Evolutionary conservation across 1,139 yeast species (phyloP), one percentile per base, ranked within the genome.

Genomic region (Yamadazyma diddensiae): DNA sequence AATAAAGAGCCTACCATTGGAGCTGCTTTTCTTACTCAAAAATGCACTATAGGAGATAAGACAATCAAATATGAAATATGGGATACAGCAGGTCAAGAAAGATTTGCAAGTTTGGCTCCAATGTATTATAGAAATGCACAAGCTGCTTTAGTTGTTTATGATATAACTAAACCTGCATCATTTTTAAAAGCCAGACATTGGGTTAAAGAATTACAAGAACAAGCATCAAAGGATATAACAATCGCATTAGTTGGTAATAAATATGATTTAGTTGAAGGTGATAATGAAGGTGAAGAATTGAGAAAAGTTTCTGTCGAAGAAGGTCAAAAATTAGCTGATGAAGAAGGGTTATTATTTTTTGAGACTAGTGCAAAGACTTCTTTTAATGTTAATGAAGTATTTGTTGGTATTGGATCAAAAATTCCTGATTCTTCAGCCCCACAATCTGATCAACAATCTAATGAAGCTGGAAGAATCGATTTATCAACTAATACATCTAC

Each of bases 51-150:
- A 49, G 94, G 94, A 24, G 88, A 85, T 43, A 78, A 85, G 46
- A 85, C 94, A 11, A 88, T 92, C 54, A 92, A 92, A 57, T 92
- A 88, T 60, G 98, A 92, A 59, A 92, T 92, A 44, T 92, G 97
- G 97, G 98, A 92, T 56, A 92, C 98, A 10, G 98, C 98, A 0
- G 98, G 98, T 12, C 98, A 92, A 63, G 98, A 92, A 59, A 68
- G 98, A 42, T 92, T 92, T 67, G 97, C 97, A 4, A 83, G 94
- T 22, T 71, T 92, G 53, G 97, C 97, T 1, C 98, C 97, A 16
- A 85, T 92, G 95, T 92, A 92, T 62, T 92, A 92, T 66, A 77
- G 98, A 55, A 92, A 92, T 53, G 97, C 98, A n/a, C 97, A 92
- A 59, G 95, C 96, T 22, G 98, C 98, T 0, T 67, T 92, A 44